phyloP scores from a whole-genome alignment of 805 yeast species.

The Yamadazyma nakazawae region DNA sequence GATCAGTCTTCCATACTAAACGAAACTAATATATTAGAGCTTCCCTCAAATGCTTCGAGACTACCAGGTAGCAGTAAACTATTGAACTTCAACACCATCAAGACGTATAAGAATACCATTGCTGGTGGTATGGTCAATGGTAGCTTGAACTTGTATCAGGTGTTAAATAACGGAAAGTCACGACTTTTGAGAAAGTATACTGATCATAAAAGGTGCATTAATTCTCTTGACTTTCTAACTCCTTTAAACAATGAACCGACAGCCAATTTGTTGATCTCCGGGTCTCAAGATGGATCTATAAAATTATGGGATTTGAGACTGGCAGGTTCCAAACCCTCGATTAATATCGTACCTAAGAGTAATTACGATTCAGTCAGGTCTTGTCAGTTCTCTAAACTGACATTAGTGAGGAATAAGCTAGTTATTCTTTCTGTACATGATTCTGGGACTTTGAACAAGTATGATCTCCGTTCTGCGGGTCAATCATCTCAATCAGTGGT shows the following conservation, averaged over 20 bases:
- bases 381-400: slow-evolving; percentile 52
- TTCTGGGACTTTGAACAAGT: slow-evolving; percentile 80
- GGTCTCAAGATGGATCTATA: slow-evolving; percentile 78
- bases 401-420: slow-evolving; percentile 41
- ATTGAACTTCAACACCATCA: slow-evolving; percentile 38
- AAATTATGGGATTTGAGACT: slow-evolving; percentile 71
- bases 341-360: slow-evolving; percentile 47
- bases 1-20: slow-evolving; percentile 32
- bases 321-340: slow-evolving; percentile 42
- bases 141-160: slow-evolving; percentile 27
- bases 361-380: slow-evolving; percentile 69
- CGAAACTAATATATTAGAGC: slow-evolving; percentile 34
- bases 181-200: slow-evolving; percentile 25
- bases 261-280: slow-evolving; percentile 37
- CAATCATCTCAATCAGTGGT: slow-evolving; percentile 19
- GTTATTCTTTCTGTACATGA: slow-evolving; percentile 78
- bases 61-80: slow-evolving; percentile 21
- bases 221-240: slow-evolving; percentile 37
- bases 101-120: slow-evolving; percentile 28
- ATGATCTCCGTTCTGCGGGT: slow-evolving; percentile 62
- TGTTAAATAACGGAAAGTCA: slow-evolving; percentile 32
- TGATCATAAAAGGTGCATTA: slow-evolving; percentile 42
- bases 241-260: slow-evolving; percentile 13
- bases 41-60: slow-evolving; percentile 10
- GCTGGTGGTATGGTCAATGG: slow-evolving; percentile 44